These are phyloP conservation scores for Irpex sp. DNA, from an alignment of 1,284 basidiomycete genomes.

Conservation along the genomic window DNA sequence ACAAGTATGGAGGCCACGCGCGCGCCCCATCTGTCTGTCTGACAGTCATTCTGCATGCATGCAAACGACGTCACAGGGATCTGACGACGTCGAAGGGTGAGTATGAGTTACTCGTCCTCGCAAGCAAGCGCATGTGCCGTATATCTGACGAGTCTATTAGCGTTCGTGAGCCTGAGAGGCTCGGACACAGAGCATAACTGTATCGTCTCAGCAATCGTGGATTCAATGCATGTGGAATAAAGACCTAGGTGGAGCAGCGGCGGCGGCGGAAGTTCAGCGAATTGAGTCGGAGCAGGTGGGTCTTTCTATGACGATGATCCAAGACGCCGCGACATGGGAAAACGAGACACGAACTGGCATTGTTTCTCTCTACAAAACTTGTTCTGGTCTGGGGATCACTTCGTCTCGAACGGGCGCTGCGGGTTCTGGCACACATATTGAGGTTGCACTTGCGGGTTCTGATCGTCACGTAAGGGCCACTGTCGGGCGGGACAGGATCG, in stretches of 20 bases:
- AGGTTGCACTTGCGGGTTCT: neutral
- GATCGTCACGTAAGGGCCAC: neutral
- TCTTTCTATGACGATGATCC: neutral
- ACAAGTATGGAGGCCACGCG: neutral
- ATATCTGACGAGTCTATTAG: neutral
- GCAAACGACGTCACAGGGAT: neutral
- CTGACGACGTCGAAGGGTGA: too few species aligned
- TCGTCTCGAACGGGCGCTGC: too few species aligned
- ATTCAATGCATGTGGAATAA: too few species aligned
- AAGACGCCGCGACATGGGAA: constrained; percentile 9
- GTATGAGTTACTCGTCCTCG: too few species aligned
- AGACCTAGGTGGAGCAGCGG: too few species aligned
- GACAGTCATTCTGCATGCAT: neutral
- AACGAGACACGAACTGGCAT: neutral
- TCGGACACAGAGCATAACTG: too few species aligned
- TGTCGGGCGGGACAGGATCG: neutral
- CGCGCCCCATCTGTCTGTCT: too few species aligned
- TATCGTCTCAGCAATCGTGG: too few species aligned
- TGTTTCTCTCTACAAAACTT: neutral
- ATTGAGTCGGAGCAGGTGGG: neutral
- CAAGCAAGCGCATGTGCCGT: neutral
- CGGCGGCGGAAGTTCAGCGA: too few species aligned
- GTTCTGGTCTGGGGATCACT: neutral
- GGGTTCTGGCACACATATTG: too few species aligned
- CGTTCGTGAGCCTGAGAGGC: too few species aligned